phyloP scores from a whole-genome alignment of 179 eudicot genomes.

The Amaranthus tricolor region DNA sequence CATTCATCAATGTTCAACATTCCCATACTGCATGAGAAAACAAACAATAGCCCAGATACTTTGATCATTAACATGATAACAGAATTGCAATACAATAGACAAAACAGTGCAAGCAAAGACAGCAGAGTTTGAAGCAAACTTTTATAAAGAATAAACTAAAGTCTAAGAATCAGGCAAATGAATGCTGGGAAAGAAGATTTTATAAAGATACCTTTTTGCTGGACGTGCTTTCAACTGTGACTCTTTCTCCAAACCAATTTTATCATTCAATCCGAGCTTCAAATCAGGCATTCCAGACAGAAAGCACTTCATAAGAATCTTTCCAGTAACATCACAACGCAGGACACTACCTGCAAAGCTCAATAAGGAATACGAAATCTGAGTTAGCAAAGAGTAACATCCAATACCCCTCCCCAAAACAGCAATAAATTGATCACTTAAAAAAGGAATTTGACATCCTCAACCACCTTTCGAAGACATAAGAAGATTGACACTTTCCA shows the following conservation, averaged over 20 bases:
- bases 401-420: background rate
- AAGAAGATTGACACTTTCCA: slow-evolving; percentile 98
- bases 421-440: background rate
- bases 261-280: slow-evolving; percentile 97
- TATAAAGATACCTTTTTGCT: slow-evolving; percentile 36
- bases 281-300: slow-evolving; percentile 99
- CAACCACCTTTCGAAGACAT: slow-evolving; percentile 94
- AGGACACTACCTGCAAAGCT: slow-evolving; percentile 67
- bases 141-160: background rate
- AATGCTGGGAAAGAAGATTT: background rate
- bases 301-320: slow-evolving; percentile 97
- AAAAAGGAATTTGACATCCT: background rate
- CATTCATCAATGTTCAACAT: background rate
- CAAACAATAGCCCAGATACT: background rate
- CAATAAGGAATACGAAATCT: slow-evolving; percentile 2
- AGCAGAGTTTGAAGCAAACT: background rate
- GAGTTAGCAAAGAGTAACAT: background rate
- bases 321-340: slow-evolving; percentile 98
- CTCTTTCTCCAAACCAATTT: slow-evolving; percentile 99
- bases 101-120: background rate
- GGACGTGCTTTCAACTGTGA: slow-evolving; percentile 97
- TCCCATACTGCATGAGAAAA: background rate
- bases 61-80: background rate
- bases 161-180: background rate
- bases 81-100: background rate